Evolutionary conservation across 345 rosid genomes (phyloP).

Genomic region (Reutealis trisperma): DNA sequence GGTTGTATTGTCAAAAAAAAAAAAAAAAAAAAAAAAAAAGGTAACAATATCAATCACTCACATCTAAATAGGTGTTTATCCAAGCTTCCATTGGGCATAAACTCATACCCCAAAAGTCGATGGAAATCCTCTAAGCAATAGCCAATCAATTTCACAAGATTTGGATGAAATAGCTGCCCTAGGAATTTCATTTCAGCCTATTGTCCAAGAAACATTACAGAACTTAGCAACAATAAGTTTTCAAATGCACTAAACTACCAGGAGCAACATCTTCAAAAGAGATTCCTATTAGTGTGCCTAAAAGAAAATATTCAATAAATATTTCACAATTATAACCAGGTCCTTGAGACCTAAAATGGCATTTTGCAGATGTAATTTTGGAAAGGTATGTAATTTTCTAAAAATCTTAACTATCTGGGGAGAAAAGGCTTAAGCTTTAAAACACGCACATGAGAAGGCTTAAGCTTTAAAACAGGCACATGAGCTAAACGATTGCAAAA

Average conservation of each 20-base stretch:
- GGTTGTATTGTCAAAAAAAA: background rate
- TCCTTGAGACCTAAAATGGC: background rate
- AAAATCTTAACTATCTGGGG: no score
- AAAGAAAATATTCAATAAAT: background rate
- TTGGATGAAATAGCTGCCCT: constrained; percentile 29
- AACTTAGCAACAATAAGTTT: background rate
- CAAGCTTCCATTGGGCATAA: constrained; percentile 33
- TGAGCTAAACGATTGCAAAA: background rate
- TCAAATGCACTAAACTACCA: background rate
- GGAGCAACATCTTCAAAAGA: background rate
- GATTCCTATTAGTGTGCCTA: no score
- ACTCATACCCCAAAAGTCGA: constrained; percentile 30
- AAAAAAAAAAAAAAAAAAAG: background rate
- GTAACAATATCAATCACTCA: background rate
- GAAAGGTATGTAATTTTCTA: background rate
- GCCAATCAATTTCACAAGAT: constrained; percentile 34
- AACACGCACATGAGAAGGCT: background rate
- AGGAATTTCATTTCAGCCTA: constrained; percentile 26
- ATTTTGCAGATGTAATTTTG: background rate
- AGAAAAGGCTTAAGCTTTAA: no score
- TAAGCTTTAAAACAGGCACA: background rate
- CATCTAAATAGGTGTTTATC: constrained; percentile 28
- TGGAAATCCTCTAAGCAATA: constrained; percentile 32
- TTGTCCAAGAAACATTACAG: background rate
- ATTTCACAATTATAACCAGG: background rate